Conservation (phyloP, 2,329 filamentous ascomycete genomes). For the Colletotrichum magnum region DNA sequence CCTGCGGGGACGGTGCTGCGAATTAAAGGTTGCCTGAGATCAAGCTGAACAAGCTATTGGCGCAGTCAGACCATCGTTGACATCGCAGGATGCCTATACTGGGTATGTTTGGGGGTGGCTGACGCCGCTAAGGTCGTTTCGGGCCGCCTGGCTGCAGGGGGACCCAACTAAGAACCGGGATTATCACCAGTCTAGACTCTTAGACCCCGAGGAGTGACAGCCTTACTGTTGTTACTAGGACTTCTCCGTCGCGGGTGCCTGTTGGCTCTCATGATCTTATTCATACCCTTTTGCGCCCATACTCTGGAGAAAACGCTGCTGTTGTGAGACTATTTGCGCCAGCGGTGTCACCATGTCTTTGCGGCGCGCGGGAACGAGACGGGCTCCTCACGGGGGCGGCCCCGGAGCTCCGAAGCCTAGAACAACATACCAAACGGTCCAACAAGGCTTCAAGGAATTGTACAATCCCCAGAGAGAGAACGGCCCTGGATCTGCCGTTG, state of each 20-base stretch:
- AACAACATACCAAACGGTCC: constrained; percentile 53
- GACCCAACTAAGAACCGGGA: constrained; percentile 6
- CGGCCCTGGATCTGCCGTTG: constrained; percentile 45
- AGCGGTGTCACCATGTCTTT: constrained; percentile 34
- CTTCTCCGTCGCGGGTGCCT: constrained; percentile 26
- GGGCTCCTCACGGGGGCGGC: constrained; percentile 33
- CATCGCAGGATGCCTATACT: constrained; percentile 37
- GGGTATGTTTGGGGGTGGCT: constrained; percentile 32
- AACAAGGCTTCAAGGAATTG: constrained; percentile 56
- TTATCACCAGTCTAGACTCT: constrained; percentile 10
- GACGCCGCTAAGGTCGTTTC: constrained; percentile 37
- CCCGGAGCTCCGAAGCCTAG: constrained; percentile 43
- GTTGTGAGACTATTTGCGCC: neutral
- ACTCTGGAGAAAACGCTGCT: neutral
- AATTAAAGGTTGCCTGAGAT: constrained; percentile 7
- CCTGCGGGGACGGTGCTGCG: constrained; percentile 27
- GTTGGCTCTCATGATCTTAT: constrained; percentile 19
- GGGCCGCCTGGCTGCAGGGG: constrained; percentile 36
- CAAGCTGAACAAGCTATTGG: constrained; percentile 31
- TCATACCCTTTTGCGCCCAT: constrained; percentile 22
- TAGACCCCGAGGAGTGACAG: constrained; percentile 11
- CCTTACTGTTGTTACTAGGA: constrained; percentile 4
- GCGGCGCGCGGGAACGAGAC: constrained; percentile 32
- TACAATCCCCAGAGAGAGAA: constrained; percentile 49
- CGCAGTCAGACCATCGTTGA: constrained; percentile 12